Evolutionary conservation across 345 rosid genomes (phyloP), one percentile per base, ranked within the genome.

Genomic region (Hibiscus mutabilis): DNA sequence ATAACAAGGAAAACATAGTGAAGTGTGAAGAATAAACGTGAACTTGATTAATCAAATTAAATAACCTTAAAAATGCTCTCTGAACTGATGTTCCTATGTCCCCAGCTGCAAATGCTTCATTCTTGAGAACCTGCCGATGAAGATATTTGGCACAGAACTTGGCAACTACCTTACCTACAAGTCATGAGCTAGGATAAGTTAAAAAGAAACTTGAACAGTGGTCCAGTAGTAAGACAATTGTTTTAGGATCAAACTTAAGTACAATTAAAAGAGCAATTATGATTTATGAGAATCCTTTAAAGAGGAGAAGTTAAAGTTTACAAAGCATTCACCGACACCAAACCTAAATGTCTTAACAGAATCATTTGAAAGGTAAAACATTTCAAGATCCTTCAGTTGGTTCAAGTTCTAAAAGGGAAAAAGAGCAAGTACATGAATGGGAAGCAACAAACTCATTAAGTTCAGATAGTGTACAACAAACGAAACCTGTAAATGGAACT

Each of bases 71-170:
- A 82, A 89, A 93, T 4, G 98, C 84, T 81, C 79, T 91, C 79
- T 86, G 93, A 73, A 87, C 76, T 33, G 97, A 84, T 74, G 80
- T 83, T 74, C 83, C 93, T 24, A 87, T 77, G 61, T 89, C 97
- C 71, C 97, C 98, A 73, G 88, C 84, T 5, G 82, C 76, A 76
- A 85, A 93, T 21, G 85, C 89, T 49, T 87, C 97, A 69, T 79
- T 60, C 83, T 81, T 86, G 46, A 83, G 85, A 75, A 93, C 91
- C 79, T 93, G 97, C 75, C 78, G 91, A 72, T 93, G 98, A 74
- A 93, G 89, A 85, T 40, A 89, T 85, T 93, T 93, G 73, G 96
- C 93, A 68, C 97, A 93, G 79, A 93, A 91, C 79, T 93, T 93
- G 35, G 98, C 90, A 73, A 93, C 98, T 61, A 91, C 96, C 82